These are phyloP conservation scores for Fusarium palustre DNA, from an alignment of 2,329 filamentous ascomycete genomes.

Conservation along the genomic window DNA sequence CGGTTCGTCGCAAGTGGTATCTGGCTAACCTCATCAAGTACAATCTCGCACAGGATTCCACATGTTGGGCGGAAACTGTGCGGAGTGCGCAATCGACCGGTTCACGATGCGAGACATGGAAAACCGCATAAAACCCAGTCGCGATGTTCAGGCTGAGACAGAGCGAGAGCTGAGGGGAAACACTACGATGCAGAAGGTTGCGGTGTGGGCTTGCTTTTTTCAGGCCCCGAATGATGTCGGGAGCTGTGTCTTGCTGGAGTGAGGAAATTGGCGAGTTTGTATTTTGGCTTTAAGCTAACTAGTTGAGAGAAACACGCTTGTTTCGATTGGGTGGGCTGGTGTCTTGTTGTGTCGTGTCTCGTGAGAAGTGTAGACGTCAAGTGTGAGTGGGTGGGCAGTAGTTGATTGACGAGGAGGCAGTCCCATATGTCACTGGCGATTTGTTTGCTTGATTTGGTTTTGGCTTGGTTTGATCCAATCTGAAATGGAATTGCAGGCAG, in stretches of 20 bases:
- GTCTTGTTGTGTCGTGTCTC: conserved; percentile 36
- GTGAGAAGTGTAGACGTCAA: conserved; percentile 31
- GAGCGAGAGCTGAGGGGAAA: conserved; percentile 15
- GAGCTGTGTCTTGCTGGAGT: conserved; percentile 18
- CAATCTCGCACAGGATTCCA: conserved; percentile 23
- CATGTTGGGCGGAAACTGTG: conserved; percentile 34
- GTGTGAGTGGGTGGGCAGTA: conserved; percentile 31
- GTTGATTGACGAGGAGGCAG: neutral
- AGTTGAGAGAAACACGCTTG: conserved; percentile 37
- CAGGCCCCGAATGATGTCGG: conserved; percentile 40
- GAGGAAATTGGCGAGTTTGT: conserved; percentile 28
- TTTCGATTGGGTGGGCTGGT: conserved; percentile 34
- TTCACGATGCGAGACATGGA: conserved; percentile 42
- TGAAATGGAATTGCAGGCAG: neutral
- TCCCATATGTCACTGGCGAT: neutral
- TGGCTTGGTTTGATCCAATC: neutral
- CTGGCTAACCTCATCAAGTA: conserved; percentile 24
- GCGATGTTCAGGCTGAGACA: conserved; percentile 38
- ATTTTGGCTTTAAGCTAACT: conserved; percentile 37
- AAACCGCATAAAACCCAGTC: conserved; percentile 43
- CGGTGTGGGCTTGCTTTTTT: conserved; percentile 42
- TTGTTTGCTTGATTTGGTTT: conserved; percentile 8
- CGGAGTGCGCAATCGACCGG: conserved; percentile 45
- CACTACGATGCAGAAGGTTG: conserved; percentile 27
- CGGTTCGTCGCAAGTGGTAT: conserved; percentile 9